phyloP scores from a whole-genome alignment of 208 protist species.

The Wallacemonas collosoma region DNA sequence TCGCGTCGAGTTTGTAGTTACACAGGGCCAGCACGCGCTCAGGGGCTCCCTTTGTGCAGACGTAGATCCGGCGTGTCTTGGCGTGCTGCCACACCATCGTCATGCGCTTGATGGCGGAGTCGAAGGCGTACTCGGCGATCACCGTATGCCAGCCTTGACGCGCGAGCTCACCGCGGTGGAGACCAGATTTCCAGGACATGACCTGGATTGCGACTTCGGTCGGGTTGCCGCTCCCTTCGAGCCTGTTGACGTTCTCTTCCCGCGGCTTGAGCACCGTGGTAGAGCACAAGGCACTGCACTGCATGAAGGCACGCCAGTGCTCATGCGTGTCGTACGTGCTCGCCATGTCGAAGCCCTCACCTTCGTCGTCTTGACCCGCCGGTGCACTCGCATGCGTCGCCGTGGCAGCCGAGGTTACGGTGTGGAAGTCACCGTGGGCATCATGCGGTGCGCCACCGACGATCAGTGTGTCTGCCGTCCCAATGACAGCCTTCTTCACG shows the following conservation, averaged over 20 bases:
- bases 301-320: constrained; percentile 76
- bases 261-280: constrained; percentile 65
- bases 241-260: constrained; percentile 61
- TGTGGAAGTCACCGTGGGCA: constrained; percentile 61
- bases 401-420: no score
- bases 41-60: constrained; percentile 89
- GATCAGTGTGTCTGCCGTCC: constrained; percentile 51
- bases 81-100: constrained; percentile 76
- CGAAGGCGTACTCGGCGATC: constrained; percentile 86
- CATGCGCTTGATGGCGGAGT: constrained; percentile 91
- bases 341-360: constrained; percentile 47
- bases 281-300: constrained; percentile 78
- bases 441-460: constrained; percentile 82
- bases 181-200: constrained; percentile 85
- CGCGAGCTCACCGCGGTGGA: constrained; percentile 59
- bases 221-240: constrained; percentile 82
- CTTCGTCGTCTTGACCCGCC: constrained; percentile 27
- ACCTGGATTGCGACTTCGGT: constrained; percentile 92
- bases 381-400: no score
- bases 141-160: constrained; percentile 73
- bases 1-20: constrained; percentile 42
- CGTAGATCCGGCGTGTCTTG: constrained; percentile 50
- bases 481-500: constrained; percentile 90
- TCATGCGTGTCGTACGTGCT: constrained; percentile 35
- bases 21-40: constrained; percentile 86